These are phyloP conservation scores for Leccinum boreale DNA, from an alignment of 768 basidiomycete species.

Conservation along the genomic window DNA sequence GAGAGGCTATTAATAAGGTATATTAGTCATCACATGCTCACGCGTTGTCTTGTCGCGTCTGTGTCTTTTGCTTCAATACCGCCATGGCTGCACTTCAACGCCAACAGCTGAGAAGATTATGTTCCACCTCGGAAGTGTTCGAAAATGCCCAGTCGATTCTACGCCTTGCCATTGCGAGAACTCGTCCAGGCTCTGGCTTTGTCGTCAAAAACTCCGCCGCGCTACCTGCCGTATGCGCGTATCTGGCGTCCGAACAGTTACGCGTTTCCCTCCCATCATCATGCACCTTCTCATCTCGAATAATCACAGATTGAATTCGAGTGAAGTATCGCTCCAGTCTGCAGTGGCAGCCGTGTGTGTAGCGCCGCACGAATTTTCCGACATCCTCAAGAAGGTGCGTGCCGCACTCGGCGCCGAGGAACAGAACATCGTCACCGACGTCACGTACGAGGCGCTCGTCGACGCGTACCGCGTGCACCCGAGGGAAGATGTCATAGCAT, in stretches of 20 bases:
- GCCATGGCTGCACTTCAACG: not conserved
- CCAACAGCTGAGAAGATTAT: not conserved
- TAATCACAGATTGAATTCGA: constrained; percentile 21
- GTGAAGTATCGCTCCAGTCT: constrained; percentile 27
- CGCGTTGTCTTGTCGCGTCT: not conserved
- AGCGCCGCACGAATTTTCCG: constrained; percentile 15
- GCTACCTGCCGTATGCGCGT: constrained; percentile 30
- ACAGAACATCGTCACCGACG: not conserved
- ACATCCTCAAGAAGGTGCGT: constrained; percentile 22
- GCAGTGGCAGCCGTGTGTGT: constrained; percentile 28
- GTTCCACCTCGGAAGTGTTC: constrained; percentile 13
- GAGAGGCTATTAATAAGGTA: too few relatives aligned
- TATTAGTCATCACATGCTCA: too few relatives aligned
- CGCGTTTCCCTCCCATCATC: not conserved
- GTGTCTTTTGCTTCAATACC: not conserved
- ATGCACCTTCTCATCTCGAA: not conserved
- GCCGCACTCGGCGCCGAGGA: constrained; percentile 13
- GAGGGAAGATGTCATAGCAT: constrained; percentile 23
- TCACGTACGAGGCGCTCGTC: constrained; percentile 33
- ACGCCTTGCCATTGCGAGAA: constrained; percentile 19
- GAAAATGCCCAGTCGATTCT: constrained; percentile 23
- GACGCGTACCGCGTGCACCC: constrained; percentile 19
- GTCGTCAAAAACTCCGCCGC: constrained; percentile 20
- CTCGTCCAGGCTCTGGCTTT: constrained; percentile 29
- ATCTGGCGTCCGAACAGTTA: constrained; percentile 32